phyloP scores from a whole-genome alignment of 2,329 filamentous ascomycete species.

The Trematosphaeria pertusa region DNA sequence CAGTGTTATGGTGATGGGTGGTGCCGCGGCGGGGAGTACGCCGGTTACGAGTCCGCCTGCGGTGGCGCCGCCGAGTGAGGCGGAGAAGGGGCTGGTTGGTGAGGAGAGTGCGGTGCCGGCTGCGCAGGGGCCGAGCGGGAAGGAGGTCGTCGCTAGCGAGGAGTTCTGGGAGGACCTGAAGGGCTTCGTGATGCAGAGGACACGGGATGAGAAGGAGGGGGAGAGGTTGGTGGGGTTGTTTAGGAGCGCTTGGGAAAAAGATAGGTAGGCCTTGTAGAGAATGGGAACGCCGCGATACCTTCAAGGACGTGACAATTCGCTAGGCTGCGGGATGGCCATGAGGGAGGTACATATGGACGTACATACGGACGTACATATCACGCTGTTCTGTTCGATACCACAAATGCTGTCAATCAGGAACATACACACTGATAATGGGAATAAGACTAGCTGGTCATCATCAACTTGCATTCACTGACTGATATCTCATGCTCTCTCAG shows the following conservation, averaged over 20 bases:
- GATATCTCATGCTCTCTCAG: no score
- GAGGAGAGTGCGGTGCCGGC: constrained; percentile 45
- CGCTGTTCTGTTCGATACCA: no score
- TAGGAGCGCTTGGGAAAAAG: constrained; percentile 70
- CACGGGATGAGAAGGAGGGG: constrained; percentile 73
- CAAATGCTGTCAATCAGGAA: no score
- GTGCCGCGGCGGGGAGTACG: constrained; percentile 48
- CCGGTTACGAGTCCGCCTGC: constrained; percentile 56
- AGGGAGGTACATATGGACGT: no score
- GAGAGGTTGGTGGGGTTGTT: constrained; percentile 72
- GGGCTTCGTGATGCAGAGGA: constrained; percentile 78
- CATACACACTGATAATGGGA: no score
- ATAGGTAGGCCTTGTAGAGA: constrained; percentile 18
- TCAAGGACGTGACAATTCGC: no score
- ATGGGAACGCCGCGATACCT: no score
- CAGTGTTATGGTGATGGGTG: constrained; percentile 85
- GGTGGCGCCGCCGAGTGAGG: constrained; percentile 61
- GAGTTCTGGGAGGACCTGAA: constrained; percentile 88
- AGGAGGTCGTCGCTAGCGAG: constrained; percentile 69
- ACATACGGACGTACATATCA: no score
- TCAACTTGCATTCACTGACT: no score
- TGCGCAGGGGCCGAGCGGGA: constrained; percentile 62
- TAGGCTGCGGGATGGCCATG: no score
- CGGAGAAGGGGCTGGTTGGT: constrained; percentile 48
- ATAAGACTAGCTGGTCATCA: no score